phyloP scores from a whole-genome alignment of 1,284 basidiomycete genomes.

The Gomphus bonarii region DNA sequence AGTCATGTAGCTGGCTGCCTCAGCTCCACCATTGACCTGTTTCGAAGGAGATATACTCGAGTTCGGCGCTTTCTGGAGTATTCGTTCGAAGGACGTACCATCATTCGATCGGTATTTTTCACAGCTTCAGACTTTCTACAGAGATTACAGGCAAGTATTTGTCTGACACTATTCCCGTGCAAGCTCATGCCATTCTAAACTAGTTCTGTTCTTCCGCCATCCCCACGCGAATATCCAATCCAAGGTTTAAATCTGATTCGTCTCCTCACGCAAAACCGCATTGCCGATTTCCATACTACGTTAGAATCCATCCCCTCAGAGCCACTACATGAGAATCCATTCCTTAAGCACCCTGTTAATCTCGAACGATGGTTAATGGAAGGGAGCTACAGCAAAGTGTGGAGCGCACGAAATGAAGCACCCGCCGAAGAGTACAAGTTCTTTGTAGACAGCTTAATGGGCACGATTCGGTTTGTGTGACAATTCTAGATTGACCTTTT shows the following conservation, averaged over 20 bases:
- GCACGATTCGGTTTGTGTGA: conserved; percentile 71
- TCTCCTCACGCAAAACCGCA: conserved; percentile 90
- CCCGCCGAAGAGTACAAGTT: conserved; percentile 83
- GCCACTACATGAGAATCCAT: conserved; percentile 64
- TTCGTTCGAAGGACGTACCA: conserved; percentile 79
- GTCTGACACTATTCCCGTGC: not conserved
- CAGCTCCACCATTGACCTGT: conserved; percentile 9
- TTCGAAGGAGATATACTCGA: conserved; percentile 82
- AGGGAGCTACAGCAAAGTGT: conserved; percentile 96
- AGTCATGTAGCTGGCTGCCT: conserved; percentile 20
- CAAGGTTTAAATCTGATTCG: conserved; percentile 91
- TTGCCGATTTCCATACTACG: conserved; percentile 98
- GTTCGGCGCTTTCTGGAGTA: conserved; percentile 90
- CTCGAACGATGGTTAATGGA: conserved; percentile 98
- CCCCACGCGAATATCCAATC: conserved; percentile 80
- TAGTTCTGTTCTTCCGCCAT: conserved; percentile 68
- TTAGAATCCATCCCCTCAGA: conserved; percentile 85
- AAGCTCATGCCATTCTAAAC: not conserved
- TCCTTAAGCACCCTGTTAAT: conserved; percentile 79
- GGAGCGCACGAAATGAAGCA: conserved; percentile 86
- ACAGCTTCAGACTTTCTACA: conserved; percentile 88
- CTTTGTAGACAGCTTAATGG: conserved; percentile 86
- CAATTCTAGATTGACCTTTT: not conserved
- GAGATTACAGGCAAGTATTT: conserved; percentile 59
- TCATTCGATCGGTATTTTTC: conserved; percentile 95